phyloP scores from a whole-genome alignment of 2,329 filamentous ascomycete species.

The Phialophora tarda region DNA sequence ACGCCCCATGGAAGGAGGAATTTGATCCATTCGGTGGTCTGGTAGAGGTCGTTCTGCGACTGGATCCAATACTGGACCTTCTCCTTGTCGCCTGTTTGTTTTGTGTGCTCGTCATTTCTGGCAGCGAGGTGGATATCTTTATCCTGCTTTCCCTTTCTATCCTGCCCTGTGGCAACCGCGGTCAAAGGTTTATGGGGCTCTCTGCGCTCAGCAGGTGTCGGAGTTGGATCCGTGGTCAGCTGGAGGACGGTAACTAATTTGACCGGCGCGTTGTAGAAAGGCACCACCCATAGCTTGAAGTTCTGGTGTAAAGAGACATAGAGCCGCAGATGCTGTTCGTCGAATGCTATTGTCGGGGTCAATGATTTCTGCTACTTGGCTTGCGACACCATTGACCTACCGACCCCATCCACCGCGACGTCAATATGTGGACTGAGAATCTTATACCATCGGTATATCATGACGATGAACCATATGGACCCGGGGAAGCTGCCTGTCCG shows the following conservation, averaged over 20 bases:
- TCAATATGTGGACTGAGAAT: conserved; percentile 77
- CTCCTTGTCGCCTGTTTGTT: not conserved
- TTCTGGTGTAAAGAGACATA: conserved; percentile 76
- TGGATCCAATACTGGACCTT: conserved; percentile 67
- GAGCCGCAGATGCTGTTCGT: conserved; percentile 68
- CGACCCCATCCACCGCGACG: conserved; percentile 67
- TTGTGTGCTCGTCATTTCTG: not conserved
- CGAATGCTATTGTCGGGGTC: conserved; percentile 61
- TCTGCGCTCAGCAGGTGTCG: conserved; percentile 52
- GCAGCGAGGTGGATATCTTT: not conserved
- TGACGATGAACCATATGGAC: conserved; percentile 69
- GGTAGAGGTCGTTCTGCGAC: conserved; percentile 81
- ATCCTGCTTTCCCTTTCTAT: not conserved
- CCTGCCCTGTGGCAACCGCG: not conserved
- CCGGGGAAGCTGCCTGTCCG: conserved; percentile 64
- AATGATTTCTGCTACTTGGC: not conserved
- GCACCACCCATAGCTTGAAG: conserved; percentile 78
- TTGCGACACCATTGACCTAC: conserved; percentile 45
- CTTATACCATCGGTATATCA: conserved; percentile 83
- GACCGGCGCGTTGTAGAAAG: conserved; percentile 73
- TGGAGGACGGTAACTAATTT: conserved; percentile 71
- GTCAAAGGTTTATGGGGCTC: conserved; percentile 31
- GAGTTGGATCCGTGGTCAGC: conserved; percentile 59
- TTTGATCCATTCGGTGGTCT: conserved; percentile 74
- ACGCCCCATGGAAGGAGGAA: conserved; percentile 69